phyloP scores from a whole-genome alignment of 2,329 filamentous ascomycete species.

The Rutstroemia sp. region DNA sequence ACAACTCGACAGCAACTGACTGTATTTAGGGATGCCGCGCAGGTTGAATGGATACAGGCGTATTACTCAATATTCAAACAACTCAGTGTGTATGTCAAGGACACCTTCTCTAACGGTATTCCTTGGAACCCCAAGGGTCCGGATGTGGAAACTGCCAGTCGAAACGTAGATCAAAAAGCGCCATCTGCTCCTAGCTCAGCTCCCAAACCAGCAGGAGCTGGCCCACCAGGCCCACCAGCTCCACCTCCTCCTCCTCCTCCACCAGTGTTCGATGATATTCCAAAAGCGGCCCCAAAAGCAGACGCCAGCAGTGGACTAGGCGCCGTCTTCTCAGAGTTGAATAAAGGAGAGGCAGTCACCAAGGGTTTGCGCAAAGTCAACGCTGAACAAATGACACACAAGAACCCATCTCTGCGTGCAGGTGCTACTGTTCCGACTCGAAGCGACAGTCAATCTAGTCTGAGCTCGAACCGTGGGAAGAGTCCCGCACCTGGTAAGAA shows the following conservation, averaged over 20 bases:
- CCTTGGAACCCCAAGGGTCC: slow-evolving; percentile 78
- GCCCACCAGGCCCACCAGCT: slow-evolving; percentile 31
- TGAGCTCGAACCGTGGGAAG: slow-evolving; percentile 56
- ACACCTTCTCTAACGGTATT: slow-evolving; percentile 71
- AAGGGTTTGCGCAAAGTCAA: slow-evolving; percentile 88
- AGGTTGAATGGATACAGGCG: slow-evolving; percentile 84
- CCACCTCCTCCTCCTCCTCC: slow-evolving; percentile 59
- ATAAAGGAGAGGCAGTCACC: slow-evolving; percentile 83
- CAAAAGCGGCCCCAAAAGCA: slow-evolving; percentile 40
- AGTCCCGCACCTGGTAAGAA: slow-evolving; percentile 84
- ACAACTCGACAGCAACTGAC: slow-evolving; percentile 1
- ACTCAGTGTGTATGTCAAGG: slow-evolving; percentile 75
- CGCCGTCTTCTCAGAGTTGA: slow-evolving; percentile 87
- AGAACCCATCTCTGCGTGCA: slow-evolving; percentile 82
- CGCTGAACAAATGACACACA: slow-evolving; percentile 94
- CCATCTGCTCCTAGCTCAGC: slow-evolving; percentile 51
- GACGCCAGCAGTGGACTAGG: slow-evolving; percentile 56
- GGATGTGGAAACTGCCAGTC: slow-evolving; percentile 59
- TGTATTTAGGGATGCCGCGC: slow-evolving; percentile 58
- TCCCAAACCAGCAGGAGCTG: slow-evolving; percentile 30
- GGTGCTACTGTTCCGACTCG: slow-evolving; percentile 59
- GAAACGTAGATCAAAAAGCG: slow-evolving; percentile 51
- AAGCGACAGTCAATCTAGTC: slow-evolving; percentile 43
- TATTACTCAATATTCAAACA: slow-evolving; percentile 88
- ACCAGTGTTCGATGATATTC: slow-evolving; percentile 44